Evolutionary conservation across 768 basidiomycete species (phyloP).

Genomic region (Phlegmacium glaucopus): DNA sequence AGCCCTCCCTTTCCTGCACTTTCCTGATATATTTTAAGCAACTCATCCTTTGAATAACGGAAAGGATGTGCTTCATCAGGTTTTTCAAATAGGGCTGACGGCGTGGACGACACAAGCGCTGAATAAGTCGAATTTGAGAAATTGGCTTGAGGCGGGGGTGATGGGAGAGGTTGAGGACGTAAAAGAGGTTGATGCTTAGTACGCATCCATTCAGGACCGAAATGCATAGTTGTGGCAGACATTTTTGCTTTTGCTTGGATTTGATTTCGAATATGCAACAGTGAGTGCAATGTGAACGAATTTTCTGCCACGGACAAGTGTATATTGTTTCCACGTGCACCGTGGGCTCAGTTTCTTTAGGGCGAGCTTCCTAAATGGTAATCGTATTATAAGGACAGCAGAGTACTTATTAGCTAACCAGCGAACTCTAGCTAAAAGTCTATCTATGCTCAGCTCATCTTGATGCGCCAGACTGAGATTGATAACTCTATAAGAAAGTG

Average conservation of each 20-base stretch:
- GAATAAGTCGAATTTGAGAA: conserved; percentile 60
- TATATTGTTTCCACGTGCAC: conserved; percentile 34
- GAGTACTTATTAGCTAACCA: neutral
- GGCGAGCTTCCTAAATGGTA: conserved; percentile 28
- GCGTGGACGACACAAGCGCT: conserved; percentile 58
- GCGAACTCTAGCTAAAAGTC: neutral
- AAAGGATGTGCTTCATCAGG: conserved; percentile 74
- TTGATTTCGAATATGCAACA: no score
- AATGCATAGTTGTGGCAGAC: conserved; percentile 76
- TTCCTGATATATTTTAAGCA: conserved; percentile 81
- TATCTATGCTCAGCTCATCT: conserved; percentile 32
- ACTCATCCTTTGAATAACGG: conserved; percentile 81
- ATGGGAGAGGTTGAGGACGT: conserved; percentile 52
- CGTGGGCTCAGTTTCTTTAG: conserved; percentile 34
- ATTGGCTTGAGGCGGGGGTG: conserved; percentile 50
- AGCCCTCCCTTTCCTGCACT: conserved; percentile 71
- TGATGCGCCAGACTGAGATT: conserved; percentile 68
- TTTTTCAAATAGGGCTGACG: conserved; percentile 47
- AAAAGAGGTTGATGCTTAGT: conserved; percentile 60
- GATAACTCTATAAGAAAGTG: conserved; percentile 50
- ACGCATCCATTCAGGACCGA: conserved; percentile 93
- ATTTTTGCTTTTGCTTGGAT: conserved; percentile 27
- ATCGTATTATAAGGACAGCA: conserved; percentile 3
- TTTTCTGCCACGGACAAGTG: conserved; percentile 10
- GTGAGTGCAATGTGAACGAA: no score